phyloP scores from a whole-genome alignment of 306 rosid genomes.

The Vigna radiata region DNA sequence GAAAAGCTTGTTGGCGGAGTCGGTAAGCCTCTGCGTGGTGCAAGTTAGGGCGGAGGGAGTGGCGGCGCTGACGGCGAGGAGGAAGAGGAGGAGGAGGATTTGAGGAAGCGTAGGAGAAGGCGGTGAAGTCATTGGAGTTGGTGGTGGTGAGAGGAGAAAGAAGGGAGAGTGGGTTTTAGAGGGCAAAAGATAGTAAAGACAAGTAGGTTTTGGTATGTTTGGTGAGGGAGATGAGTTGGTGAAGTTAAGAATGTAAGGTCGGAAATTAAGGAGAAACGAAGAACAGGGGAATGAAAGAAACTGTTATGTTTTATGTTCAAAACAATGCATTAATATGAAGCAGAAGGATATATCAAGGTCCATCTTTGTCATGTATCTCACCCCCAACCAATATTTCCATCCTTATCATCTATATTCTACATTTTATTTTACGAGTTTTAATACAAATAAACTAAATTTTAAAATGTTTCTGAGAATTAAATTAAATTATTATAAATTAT shows the following conservation, averaged over 20 bases:
- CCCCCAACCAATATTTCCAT: no score
- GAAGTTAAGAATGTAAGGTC: background rate
- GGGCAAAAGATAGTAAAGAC: background rate
- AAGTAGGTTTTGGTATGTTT: background rate
- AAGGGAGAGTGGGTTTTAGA: background rate
- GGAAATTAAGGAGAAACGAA: background rate
- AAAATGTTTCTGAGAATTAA: no score
- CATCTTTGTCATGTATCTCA: no score
- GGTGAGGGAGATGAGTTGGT: background rate
- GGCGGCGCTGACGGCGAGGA: conserved; percentile 33
- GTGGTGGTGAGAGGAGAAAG: background rate
- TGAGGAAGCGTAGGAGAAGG: background rate
- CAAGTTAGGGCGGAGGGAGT: conserved; percentile 57
- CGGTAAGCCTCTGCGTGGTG: conserved; percentile 54
- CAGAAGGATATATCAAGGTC: no score
- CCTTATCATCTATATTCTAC: no score
- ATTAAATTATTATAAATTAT: no score
- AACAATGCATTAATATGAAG: background rate
- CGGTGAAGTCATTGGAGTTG: conserved; percentile 41
- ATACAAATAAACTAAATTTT: no score
- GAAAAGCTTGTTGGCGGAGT: conserved; percentile 44
- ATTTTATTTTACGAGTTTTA: no score
- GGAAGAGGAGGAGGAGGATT: conserved; percentile 31
- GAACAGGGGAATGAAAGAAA: background rate
- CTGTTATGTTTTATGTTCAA: background rate